phyloP scores from a whole-genome alignment of 257 asterid species.

The Solanum sitiens region DNA sequence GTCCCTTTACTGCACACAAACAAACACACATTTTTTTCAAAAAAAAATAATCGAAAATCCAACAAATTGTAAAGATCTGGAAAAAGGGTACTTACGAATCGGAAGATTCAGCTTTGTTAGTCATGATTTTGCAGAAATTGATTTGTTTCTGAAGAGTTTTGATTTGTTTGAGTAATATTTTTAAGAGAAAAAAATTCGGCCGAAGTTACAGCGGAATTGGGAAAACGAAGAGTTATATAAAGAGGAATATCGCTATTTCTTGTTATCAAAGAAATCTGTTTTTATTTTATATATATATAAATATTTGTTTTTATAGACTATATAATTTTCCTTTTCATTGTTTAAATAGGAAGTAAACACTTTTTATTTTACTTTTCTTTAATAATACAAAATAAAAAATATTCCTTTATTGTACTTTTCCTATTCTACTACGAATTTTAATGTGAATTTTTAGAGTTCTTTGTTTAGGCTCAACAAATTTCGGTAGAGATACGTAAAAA shows the following conservation, averaged over 20 bases:
- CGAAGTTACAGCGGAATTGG: not conserved
- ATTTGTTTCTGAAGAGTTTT: not conserved
- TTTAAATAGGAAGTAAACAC: not conserved
- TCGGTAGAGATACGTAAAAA: too few relatives aligned
- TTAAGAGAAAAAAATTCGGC: not conserved
- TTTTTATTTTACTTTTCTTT: not conserved
- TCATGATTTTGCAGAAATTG: slow-evolving; percentile 17
- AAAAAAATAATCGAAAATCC: not conserved
- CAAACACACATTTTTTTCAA: not conserved
- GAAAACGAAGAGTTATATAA: not conserved
- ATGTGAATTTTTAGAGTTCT: not conserved
- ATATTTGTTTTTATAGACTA: not conserved
- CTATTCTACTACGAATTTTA: not conserved
- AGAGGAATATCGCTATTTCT: not conserved
- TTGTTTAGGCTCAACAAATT: not conserved
- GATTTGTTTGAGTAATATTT: not conserved
- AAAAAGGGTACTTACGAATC: slow-evolving; percentile 39
- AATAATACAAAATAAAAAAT: not conserved
- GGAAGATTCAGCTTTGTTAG: slow-evolving; percentile 52
- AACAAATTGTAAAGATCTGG: slow-evolving; percentile 20
- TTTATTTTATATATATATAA: not conserved
- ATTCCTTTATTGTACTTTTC: not conserved
- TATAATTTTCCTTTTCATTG: not conserved
- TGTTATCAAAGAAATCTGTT: slow-evolving; percentile 1
- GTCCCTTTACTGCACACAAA: slow-evolving; percentile 10